These are phyloP conservation scores for Elsinoe australis DNA, from an alignment of 2,329 filamentous ascomycete genomes.

Conservation along the genomic window DNA sequence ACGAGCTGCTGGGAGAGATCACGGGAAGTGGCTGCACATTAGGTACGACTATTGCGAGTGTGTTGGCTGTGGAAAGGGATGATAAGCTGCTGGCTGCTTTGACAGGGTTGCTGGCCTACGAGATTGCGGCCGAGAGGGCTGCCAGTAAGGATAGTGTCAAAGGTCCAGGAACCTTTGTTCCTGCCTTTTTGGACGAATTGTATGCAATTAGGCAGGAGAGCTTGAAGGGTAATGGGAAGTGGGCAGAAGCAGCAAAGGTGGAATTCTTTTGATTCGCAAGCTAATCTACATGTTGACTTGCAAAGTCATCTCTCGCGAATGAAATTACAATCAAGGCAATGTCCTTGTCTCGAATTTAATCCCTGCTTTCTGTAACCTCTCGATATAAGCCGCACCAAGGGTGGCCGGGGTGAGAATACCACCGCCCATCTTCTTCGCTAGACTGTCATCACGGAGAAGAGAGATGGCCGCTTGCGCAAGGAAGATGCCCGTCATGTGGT, in stretches of 20 bases:
- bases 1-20: conserved; percentile 60
- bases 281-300: too few relatives aligned
- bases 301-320: too few relatives aligned
- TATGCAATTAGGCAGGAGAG: conserved; percentile 44
- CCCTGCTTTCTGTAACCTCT: conserved; percentile 54
- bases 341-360: conserved; percentile 50
- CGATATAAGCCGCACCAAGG: conserved; percentile 59
- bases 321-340: conserved; percentile 23
- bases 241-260: conserved; percentile 49
- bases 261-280: conserved; percentile 21
- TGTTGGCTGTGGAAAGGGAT: conserved; percentile 54
- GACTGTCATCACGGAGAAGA: conserved; percentile 51
- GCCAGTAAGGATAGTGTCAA: conserved; percentile 52
- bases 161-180: conserved; percentile 81
- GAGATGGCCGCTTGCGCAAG: conserved; percentile 58
- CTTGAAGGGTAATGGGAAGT: conserved; percentile 41
- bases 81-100: conserved; percentile 67
- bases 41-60: conserved; percentile 71
- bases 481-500: conserved; percentile 58
- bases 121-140: conserved; percentile 67
- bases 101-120: conserved; percentile 68
- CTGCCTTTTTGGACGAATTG: conserved; percentile 71
- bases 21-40: conserved; percentile 76
- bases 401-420: conserved; percentile 66
- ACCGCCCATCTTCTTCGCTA: conserved; percentile 49